Evolutionary conservation across 371 early-diverging fungal species (phyloP).

Genomic region (Zychaea mexicana): DNA sequence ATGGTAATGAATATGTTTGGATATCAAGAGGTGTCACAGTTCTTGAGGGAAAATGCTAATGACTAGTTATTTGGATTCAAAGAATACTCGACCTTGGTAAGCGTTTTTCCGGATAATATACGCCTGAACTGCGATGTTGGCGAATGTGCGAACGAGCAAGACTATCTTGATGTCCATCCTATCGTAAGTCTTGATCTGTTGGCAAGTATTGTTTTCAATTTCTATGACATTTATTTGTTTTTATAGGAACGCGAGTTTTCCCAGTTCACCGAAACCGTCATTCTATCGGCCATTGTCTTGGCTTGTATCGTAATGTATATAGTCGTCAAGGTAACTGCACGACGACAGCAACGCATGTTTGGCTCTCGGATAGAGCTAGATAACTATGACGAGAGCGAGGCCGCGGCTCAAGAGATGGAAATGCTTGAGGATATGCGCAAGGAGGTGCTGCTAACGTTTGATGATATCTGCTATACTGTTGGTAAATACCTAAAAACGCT

Average conservation of each 20-base stretch:
- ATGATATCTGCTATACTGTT: slow-evolving; percentile 37
- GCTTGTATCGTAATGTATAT: slow-evolving; percentile 30
- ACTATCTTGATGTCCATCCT: slow-evolving; percentile 38
- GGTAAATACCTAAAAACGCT: slow-evolving; percentile 14
- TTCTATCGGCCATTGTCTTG: slow-evolving; percentile 30
- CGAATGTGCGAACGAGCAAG: slow-evolving; percentile 60
- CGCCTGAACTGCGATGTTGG: slow-evolving; percentile 57
- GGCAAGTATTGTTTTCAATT: too few relatives aligned
- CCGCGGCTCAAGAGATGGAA: slow-evolving; percentile 2
- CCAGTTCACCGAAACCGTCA: slow-evolving; percentile 38
- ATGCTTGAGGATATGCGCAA: slow-evolving; percentile 12
- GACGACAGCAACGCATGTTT: slow-evolving; percentile 39
- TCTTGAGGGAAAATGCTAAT: neutral
- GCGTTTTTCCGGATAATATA: slow-evolving; percentile 62
- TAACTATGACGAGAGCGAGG: slow-evolving; percentile 24
- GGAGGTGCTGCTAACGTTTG: slow-evolving; percentile 35
- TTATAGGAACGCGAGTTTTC: slow-evolving; percentile 40
- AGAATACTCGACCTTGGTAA: slow-evolving; percentile 57
- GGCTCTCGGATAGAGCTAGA: slow-evolving; percentile 33
- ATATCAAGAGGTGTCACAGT: too few relatives aligned
- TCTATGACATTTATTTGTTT: neutral
- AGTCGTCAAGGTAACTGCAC: slow-evolving; percentile 31
- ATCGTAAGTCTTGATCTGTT: slow-evolving; percentile 24
- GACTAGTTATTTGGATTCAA: neutral
- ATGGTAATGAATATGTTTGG: slow-evolving; percentile 38